Conservation (phyloP, 441 rosid species). For the Biscutella laevigata region DNA sequence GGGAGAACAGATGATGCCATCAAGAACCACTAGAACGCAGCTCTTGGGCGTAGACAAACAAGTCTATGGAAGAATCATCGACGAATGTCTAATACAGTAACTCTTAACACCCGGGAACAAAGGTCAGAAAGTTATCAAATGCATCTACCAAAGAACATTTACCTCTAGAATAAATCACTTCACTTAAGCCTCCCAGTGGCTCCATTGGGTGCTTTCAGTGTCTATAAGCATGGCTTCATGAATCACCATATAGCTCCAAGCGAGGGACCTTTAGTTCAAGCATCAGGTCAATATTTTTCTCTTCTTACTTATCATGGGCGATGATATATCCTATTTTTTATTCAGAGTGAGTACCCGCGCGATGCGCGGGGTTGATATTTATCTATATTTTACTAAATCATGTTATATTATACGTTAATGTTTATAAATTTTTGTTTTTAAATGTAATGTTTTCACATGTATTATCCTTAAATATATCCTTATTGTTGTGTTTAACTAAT, state of each 20-base stretch:
- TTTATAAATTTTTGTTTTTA: too few relatives aligned
- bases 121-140: conserved; percentile 35
- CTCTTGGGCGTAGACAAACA: conserved; percentile 30
- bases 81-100: neutral
- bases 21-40: conserved; percentile 60
- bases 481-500: too few relatives aligned
- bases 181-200: conserved; percentile 42
- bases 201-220: conserved; percentile 55
- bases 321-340: too few relatives aligned
- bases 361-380: too few relatives aligned
- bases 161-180: conserved; percentile 44
- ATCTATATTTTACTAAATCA: too few relatives aligned
- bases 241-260: conserved; percentile 29
- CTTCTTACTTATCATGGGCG: too few relatives aligned
- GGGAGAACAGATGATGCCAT: conserved; percentile 61
- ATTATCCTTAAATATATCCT: too few relatives aligned
- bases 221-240: conserved; percentile 32
- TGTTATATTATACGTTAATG: too few relatives aligned
- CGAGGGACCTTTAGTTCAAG: conserved; percentile 44
- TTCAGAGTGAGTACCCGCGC: too few relatives aligned
- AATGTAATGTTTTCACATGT: too few relatives aligned
- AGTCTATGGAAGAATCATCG: neutral
- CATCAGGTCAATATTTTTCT: too few relatives aligned
- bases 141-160: conserved; percentile 50
- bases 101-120: neutral